Base-by-base conservation (phyloP, 108 stramenopile genomes). In the Skeletonema menzelii region DNA sequence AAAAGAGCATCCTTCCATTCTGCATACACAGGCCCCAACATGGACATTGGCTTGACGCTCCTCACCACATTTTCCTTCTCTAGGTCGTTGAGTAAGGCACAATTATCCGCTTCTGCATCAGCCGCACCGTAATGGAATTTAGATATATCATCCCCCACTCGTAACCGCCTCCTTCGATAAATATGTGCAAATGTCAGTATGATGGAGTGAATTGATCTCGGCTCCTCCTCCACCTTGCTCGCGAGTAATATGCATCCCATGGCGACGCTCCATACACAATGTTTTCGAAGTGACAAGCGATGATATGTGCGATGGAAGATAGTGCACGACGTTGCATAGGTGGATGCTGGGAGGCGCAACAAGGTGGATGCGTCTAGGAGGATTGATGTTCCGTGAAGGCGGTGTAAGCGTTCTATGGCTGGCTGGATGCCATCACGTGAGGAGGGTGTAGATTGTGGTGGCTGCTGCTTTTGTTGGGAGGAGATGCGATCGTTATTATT, bases 231-330 rank as follows among this genome's bases (percentile, higher is more conserved):
- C 1, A 91, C 64, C 65, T 94, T 94, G 65, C 75, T 61, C 1
- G 89, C 84, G 37, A 94, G 63, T 24, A 94, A 64, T 11, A 75
- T 67, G n/a, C 79, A 80, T 19, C 82, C 90, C 83, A 90, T 65
- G 20, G 93, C 86, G 3, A 80, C 77, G 64, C 87, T 88, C 93
- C 93, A 94, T 2, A 90, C 90, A 58, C 85, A 78, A 30, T 69
- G 61, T 34, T 82, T 63, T 0, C 30, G 53, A 19, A 94, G 72
- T 1, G 93, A 91, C 17, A 58, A 56, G 28, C 70, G 71, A 59
- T 91, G 91, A 72, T 76, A 94, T 56, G 84, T 82, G 6, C 90
- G 85, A 65, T 94, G 93, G 65, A 94, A 89, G 11, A 92, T 85
- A 13, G 75, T 69, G 65, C 71, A 77, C 3, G 77, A 59, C 26